A percentile compares a stretch with the other conserved stretches of the same genome.
Conservation (phyloP, 225 moss, liverwort and hornwort genomes). For the Lunularia cruciata region DNA sequence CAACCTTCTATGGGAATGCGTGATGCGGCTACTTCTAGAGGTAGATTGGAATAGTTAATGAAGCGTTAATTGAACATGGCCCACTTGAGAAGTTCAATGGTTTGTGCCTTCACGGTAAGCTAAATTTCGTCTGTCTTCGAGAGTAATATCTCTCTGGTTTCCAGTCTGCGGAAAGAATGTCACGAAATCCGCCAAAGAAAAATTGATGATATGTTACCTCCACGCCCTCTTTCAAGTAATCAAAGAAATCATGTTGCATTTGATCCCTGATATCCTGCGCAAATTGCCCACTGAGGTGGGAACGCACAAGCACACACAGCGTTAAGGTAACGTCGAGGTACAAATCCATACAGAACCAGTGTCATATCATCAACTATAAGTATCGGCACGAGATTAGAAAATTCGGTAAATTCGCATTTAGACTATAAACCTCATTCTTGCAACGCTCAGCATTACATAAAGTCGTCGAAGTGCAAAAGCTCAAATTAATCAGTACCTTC, state of each 20-base stretch:
- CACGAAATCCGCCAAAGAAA: no score
- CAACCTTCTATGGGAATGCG: no score
- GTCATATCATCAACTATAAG: not conserved
- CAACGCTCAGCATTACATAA: not conserved
- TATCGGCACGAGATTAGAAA: no score
- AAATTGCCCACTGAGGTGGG: slow-evolving; percentile 67
- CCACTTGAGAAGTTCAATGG: no score
- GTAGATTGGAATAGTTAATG: no score
- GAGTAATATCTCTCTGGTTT: no score
- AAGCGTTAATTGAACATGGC: no score
- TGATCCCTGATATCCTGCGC: slow-evolving; percentile 77
- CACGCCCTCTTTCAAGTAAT: slow-evolving; percentile 67
- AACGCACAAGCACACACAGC: not conserved
- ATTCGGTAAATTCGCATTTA: no score
- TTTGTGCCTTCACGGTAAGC: no score
- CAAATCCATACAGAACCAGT: not conserved
- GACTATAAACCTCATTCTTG: not conserved
- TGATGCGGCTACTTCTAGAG: no score
- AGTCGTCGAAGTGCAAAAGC: not conserved
- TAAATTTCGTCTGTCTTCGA: no score
- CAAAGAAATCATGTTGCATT: slow-evolving; percentile 84
- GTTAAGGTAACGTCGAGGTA: not conserved
- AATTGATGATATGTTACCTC: slow-evolving; percentile 73
- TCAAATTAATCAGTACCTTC: slow-evolving; percentile 41
- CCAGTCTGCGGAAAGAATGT: no score